A percentile compares a stretch with the other conserved stretches of the same genome.
phyloP scores from a whole-genome alignment of 1,284 basidiomycete genomes.

The Ganoderma boninense region DNA sequence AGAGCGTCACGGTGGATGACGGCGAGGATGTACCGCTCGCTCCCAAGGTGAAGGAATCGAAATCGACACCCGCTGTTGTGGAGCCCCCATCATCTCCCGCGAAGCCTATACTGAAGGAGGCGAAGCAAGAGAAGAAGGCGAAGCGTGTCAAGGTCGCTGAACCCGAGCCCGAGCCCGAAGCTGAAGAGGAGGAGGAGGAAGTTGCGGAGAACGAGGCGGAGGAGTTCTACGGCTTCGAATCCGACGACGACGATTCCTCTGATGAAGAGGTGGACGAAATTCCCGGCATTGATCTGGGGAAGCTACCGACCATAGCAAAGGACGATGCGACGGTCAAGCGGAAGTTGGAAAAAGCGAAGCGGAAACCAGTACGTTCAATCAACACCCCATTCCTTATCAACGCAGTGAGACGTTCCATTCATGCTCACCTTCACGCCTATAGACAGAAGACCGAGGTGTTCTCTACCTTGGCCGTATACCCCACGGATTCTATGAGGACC shows the following conservation, averaged over 20 bases:
- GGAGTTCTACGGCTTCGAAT: conserved; percentile 77
- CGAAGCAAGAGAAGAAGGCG: conserved; percentile 26
- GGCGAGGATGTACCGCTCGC: conserved; percentile 5
- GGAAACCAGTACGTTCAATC: conserved; percentile 68
- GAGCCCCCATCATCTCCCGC: neutral
- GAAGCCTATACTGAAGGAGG: conserved; percentile 12
- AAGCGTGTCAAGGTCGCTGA: conserved; percentile 13
- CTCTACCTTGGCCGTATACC: conserved; percentile 92
- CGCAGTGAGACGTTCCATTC: neutral
- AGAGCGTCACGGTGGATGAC: conserved; percentile 7
- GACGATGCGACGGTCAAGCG: conserved; percentile 84
- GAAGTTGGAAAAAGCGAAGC: conserved; percentile 86
- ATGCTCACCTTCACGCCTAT: conserved; percentile 15
- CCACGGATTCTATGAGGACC: conserved; percentile 96
- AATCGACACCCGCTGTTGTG: neutral
- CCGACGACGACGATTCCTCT: conserved; percentile 83
- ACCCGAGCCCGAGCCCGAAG: conserved; percentile 17
- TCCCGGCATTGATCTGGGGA: conserved; percentile 67
- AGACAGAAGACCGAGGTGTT: conserved; percentile 85
- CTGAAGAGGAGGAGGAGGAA: conserved; percentile 22
- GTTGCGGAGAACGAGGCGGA: conserved; percentile 38
- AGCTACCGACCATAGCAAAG: conserved; percentile 85
- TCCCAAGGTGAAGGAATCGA: conserved; percentile 14
- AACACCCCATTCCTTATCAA: neutral
- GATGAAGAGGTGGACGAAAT: conserved; percentile 71